Base-by-base conservation (phyloP, 805 yeast species). In the Ogataea corticis region DNA sequence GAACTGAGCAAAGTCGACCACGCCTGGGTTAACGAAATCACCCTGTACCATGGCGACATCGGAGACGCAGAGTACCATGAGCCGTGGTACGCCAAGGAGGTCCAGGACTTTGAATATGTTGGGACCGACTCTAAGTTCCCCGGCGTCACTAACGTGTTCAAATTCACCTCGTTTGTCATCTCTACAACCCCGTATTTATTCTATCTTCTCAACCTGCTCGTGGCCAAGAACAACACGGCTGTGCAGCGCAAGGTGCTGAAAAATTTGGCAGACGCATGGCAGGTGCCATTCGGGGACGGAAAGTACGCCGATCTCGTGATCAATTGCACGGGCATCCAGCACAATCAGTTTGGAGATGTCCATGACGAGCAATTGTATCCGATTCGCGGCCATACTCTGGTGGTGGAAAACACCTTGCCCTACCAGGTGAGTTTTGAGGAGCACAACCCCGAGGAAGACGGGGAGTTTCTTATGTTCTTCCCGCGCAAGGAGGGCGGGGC, bases 401-500 rank as follows among this genome's bases (percentile, higher is more conserved):
- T 76, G 18, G 71, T 81, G 7, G 70, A 76, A 42, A 80, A 80
- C 57, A 70, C 65, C 33, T 41, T 66, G 52, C 66, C 67, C 51
- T 58, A 57, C 51, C 66, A 76, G 67, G 51, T 69, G 18, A 47
- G 56, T 5, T 65, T 71, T 29, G 66, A 65, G 11, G 57, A 58
- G 33, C 45, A 46, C 9, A 52, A 57, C 10, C 58, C 64, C 2
- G 61, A 48, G 6, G 59, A 61, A 49, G 67, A 68, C 0, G 69
- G 69, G 38, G 88, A 83, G 51, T 67, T 71, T 46, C 63, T 82
- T 30, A 82, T 82, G 65, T 62, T 77, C 23, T 78, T 83, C 67
- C 88, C 88, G 14, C 64, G 88, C 40, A 78, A 76, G 45, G 88
- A 83, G 59, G 87, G 88, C 11, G 85, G 85, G 39, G 68, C 79